Base-by-base conservation (phyloP, 2,329 filamentous ascomycete species). In the Penicillium oxalicum region DNA sequence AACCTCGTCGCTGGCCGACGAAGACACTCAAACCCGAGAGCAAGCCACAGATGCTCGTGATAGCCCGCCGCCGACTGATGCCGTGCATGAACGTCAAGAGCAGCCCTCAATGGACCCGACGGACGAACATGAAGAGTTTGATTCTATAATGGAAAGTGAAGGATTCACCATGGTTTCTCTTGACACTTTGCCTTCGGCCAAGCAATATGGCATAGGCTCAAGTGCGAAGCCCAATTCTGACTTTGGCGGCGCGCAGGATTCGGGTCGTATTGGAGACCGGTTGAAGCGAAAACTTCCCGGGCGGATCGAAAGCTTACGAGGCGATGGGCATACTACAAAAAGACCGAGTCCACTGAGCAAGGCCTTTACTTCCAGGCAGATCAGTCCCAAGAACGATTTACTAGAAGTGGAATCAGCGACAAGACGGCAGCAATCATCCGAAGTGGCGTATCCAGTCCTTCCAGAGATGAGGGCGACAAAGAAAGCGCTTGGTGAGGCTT, bases 151-250 rank as follows among this genome's bases (percentile, higher is more conserved):
- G 53, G 77, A 80, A 61, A 79, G 77, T 54, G 77, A 80, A 65
- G 77, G 74, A 3, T 80, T 80, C 51, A 80, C 76, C 49, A 78
- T 80, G 75, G 77, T 80, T 40, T 79, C 77, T 9, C 63, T 79
- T 39, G 73, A 77, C 49, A 77, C 77, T 3, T 62, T 80, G 24
- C 75, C 75, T 5, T 79, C 77, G 3, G 68, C 74, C 24, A 70
- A 70, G 53, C 70, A 74, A 53, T 67, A 71, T 48, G 59, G 67
- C 2, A 63, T 70, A 34, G 68, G 65, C 25, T 64, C 60, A 13
- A 63, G 65, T 36, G 53, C 61, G 11, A 59, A 63, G 28, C 52
- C 57, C 11, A 56, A 52, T 11, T 62, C 66, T 35, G 43, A 51
- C 18, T 44, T 60, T 12, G 46, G 64, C 1, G 64, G 59, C 41